phyloP scores from a whole-genome alignment of 441 rosid genomes.

The Gossypium gossypioides region DNA sequence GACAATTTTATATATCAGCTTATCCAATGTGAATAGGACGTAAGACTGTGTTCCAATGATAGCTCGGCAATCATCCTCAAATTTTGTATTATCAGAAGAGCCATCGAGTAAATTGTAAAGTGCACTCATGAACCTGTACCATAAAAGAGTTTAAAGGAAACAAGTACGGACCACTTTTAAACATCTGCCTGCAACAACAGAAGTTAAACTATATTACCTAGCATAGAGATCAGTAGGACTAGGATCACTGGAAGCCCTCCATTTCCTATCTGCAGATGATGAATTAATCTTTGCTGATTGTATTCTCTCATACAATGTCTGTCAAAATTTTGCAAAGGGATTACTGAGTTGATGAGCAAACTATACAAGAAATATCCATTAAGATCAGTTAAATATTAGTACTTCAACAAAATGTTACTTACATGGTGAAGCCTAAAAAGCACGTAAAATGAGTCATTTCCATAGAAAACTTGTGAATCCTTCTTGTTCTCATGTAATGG shows the following conservation, averaged over 20 bases:
- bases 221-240: slow-evolving; percentile 70
- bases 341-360: slow-evolving; percentile 11
- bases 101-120: slow-evolving; percentile 94
- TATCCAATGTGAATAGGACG: slow-evolving; percentile 86
- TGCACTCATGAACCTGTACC: slow-evolving; percentile 76
- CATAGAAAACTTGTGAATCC: slow-evolving; percentile 66
- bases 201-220: slow-evolving; percentile 40
- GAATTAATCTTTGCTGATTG: slow-evolving; percentile 85
- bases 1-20: slow-evolving; percentile 81
- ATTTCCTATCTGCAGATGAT: slow-evolving; percentile 76
- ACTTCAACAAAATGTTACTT: slow-evolving; percentile 16
- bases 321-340: slow-evolving; percentile 16
- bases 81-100: slow-evolving; percentile 83
- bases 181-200: background rate
- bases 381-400: background rate
- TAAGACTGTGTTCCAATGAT: slow-evolving; percentile 94
- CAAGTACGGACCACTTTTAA: slow-evolving; percentile 3
- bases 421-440: slow-evolving; percentile 98
- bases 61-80: slow-evolving; percentile 95
- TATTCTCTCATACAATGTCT: slow-evolving; percentile 85
- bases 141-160: slow-evolving; percentile 7
- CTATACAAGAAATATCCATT: background rate
- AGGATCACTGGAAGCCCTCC: slow-evolving; percentile 72
- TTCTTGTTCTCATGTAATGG: slow-evolving; percentile 37
- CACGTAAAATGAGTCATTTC: slow-evolving; percentile 89